Evolutionary conservation across 306 rosid species (phyloP).

Genomic region (Myrica gale): DNA sequence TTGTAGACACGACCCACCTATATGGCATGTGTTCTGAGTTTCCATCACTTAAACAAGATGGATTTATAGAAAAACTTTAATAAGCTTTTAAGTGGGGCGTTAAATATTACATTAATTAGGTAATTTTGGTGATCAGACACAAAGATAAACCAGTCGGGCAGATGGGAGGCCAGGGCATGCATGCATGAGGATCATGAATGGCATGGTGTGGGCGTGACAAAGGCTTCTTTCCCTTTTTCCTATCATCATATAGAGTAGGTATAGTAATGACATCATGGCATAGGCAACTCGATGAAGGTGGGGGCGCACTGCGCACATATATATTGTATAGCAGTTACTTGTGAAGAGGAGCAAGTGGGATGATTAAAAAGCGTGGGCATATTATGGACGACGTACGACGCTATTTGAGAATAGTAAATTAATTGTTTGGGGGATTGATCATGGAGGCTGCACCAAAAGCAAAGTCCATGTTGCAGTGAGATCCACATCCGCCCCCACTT

Average conservation of each 20-base stretch:
- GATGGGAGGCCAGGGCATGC: too few relatives aligned
- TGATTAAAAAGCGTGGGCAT: not conserved
- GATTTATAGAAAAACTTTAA: too few relatives aligned
- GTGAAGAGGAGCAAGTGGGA: not conserved
- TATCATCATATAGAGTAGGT: constrained; percentile 28
- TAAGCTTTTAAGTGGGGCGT: too few relatives aligned
- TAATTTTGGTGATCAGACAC: constrained; percentile 38
- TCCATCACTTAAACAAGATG: too few relatives aligned
- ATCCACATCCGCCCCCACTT: constrained; percentile 34
- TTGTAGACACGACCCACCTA: too few relatives aligned
- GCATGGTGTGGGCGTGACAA: constrained; percentile 29
- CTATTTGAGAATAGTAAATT: constrained; percentile 5
- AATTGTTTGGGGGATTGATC: constrained; percentile 32
- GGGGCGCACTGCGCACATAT: constrained; percentile 5
- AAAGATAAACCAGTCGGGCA: too few relatives aligned
- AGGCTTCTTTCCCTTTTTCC: constrained; percentile 17
- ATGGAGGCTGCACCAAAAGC: constrained; percentile 29
- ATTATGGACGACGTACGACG: too few relatives aligned
- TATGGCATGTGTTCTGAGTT: too few relatives aligned
- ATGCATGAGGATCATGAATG: not conserved
- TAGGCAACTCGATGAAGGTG: constrained; percentile 39
- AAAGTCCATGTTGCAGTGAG: constrained; percentile 47
- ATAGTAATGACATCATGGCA: constrained; percentile 47
- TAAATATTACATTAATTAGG: too few relatives aligned
- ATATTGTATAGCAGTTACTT: constrained; percentile 1